These are phyloP conservation scores for Thelonectria olida DNA, from an alignment of 2,329 filamentous ascomycete genomes.

Conservation along the genomic window DNA sequence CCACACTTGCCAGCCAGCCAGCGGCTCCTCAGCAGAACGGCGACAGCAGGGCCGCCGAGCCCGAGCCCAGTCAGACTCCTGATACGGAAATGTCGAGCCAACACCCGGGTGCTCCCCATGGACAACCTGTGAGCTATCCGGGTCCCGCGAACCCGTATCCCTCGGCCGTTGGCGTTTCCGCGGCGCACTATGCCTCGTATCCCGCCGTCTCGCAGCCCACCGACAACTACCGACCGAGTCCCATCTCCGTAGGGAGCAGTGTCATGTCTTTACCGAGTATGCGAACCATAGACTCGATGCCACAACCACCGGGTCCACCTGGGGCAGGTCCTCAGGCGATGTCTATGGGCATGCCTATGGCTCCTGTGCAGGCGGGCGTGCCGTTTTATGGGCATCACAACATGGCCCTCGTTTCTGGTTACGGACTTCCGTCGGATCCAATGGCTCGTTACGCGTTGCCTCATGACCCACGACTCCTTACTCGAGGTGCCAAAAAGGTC, in stretches of 20 bases:
- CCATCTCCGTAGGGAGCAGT: constrained; percentile 40
- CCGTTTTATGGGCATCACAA: constrained; percentile 54
- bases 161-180: constrained; percentile 31
- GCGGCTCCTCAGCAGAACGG: constrained; percentile 43
- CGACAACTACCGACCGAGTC: constrained; percentile 43
- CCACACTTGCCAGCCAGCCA: constrained; percentile 22
- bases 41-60: constrained; percentile 42
- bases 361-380: constrained; percentile 44
- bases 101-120: constrained; percentile 43
- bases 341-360: constrained; percentile 46
- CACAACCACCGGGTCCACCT: constrained; percentile 40
- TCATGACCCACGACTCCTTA: constrained; percentile 58
- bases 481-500: constrained; percentile 67
- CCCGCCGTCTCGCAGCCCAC: constrained; percentile 39
- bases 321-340: constrained; percentile 48
- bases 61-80: constrained; percentile 30
- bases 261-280: constrained; percentile 52
- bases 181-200: constrained; percentile 45
- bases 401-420: constrained; percentile 46
- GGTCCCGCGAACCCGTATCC: constrained; percentile 37
- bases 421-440: constrained; percentile 56
- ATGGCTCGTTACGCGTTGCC: constrained; percentile 57
- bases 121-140: constrained; percentile 42
- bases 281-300: constrained; percentile 50
- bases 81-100: constrained; percentile 47